Evolutionary conservation across 2,329 filamentous ascomycete species (phyloP), one percentile per base, ranked within the genome.

Genomic region (Fusarium beomiforme): DNA sequence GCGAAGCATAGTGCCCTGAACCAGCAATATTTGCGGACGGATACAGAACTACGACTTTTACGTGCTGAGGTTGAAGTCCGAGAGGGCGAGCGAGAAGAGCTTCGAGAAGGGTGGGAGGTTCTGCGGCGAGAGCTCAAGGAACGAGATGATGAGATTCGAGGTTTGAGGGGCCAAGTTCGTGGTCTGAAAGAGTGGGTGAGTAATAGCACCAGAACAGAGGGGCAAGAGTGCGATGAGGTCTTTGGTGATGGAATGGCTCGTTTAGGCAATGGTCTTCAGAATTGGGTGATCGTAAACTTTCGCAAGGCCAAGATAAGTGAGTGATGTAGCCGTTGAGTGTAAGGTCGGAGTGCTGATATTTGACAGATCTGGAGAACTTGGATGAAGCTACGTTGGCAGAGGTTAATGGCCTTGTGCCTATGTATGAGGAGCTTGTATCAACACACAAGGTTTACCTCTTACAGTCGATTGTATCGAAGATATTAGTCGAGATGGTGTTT

Each of bases 161-260:
- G 83, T 51, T 79, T 92, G 65, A 81, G 87, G 57, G 83, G 83
- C 6, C 91, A 93, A 79, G 85, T 93, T 0, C 80, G 88, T 13
- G 90, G 90, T 4, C 82, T 93, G 64, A 93, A 93, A 83, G 89
- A 90, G 73, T 93, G 88, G 83, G 91, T 93, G 62, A 92, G 91
- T 74, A 88, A 86, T 24, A 89, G 88, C 69, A 92, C 91, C 13
- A 83, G 90, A 34, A 84, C 86, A 53, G 88, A 89, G 33, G 87
- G 87, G 24, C 88, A 90, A 78, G 84, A 83, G 59, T 90, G 89
- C 67, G 92, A 94, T 75, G 89, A 91, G 78, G 88, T 89, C 14
- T 87, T 93, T 76, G 87, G 84, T 4, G 88, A 91, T 54, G 84
- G 85, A 13, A 88, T 92, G 83, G 83, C 85, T 53, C 84, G 86